phyloP scores from a whole-genome alignment of 345 rosid species.

The Hibiscus syriacus region DNA sequence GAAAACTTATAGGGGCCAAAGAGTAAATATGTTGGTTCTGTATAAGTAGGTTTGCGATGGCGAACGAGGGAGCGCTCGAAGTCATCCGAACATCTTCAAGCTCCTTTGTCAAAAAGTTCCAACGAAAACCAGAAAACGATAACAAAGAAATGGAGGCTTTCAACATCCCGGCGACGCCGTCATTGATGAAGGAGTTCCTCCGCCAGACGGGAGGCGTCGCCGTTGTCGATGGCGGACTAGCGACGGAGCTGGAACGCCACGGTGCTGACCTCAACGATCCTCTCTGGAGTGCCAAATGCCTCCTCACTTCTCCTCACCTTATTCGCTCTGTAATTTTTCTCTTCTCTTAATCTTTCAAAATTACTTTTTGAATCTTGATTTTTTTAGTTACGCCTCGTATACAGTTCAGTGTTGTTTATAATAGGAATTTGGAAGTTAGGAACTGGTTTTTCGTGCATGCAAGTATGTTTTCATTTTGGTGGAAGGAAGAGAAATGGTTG shows the following conservation, averaged over 20 bases:
- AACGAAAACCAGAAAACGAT: not conserved
- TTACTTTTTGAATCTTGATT: not conserved
- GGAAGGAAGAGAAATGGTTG: not conserved
- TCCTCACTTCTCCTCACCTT: conserved; percentile 62
- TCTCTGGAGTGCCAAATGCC: conserved; percentile 85
- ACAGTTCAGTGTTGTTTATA: not conserved
- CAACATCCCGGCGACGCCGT: conserved; percentile 18
- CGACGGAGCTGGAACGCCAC: conserved; percentile 72
- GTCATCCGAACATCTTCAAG: not conserved
- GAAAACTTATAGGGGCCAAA: not conserved
- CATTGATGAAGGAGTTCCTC: conserved; percentile 44
- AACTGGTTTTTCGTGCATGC: not conserved
- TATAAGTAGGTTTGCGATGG: not conserved
- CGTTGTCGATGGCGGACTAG: conserved; percentile 67
- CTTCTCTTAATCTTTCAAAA: not conserved
- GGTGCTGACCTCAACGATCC: conserved; percentile 83
- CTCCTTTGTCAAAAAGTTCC: not conserved
- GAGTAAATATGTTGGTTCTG: not conserved
- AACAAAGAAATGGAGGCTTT: conserved; percentile 18
- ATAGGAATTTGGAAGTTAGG: not conserved
- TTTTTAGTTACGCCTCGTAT: not conserved
- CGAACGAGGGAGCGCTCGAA: not conserved
- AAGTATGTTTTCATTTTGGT: not conserved
- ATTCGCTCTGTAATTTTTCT: conserved; percentile 27
- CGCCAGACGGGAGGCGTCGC: conserved; percentile 50